phyloP scores from a whole-genome alignment of 805 yeast species.

The Schwanniomyces sp. region DNA sequence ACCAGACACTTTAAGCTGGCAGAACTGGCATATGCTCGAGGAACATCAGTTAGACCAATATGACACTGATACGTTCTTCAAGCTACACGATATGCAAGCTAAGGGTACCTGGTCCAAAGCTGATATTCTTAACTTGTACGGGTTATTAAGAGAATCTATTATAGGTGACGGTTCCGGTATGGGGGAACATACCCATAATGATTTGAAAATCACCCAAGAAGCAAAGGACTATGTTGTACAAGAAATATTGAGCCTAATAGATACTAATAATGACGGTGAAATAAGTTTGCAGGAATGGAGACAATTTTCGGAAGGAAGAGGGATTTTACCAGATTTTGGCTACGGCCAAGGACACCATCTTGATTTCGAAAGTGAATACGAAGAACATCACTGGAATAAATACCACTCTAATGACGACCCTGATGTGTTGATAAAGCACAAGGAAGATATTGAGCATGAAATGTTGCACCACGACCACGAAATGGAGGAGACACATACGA shows the following conservation, averaged over 20 bases:
- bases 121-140: conserved; percentile 82
- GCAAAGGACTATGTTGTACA: conserved; percentile 55
- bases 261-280: conserved; percentile 62
- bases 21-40: conserved; percentile 84
- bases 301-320: conserved; percentile 57
- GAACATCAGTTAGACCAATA: conserved; percentile 80
- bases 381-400: conserved; percentile 91
- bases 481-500: conserved; percentile 55
- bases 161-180: conserved; percentile 90
- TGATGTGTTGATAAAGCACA: conserved; percentile 74
- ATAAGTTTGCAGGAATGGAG: conserved; percentile 72
- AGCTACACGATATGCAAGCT: conserved; percentile 69
- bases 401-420: conserved; percentile 79
- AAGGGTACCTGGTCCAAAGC: conserved; percentile 53
- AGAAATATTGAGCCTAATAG: conserved; percentile 59
- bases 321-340: conserved; percentile 86
- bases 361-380: conserved; percentile 91
- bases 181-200: conserved; percentile 60
- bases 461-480: conserved; percentile 83
- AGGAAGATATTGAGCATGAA: conserved; percentile 89
- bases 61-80: conserved; percentile 76
- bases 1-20: conserved; percentile 67
- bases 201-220: conserved; percentile 50
- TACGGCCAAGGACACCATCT: conserved; percentile 94
- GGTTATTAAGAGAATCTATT: conserved; percentile 66